These are phyloP conservation scores for Penicillium glabrum DNA, from an alignment of 2,329 filamentous ascomycete species.

Conservation along the genomic window DNA sequence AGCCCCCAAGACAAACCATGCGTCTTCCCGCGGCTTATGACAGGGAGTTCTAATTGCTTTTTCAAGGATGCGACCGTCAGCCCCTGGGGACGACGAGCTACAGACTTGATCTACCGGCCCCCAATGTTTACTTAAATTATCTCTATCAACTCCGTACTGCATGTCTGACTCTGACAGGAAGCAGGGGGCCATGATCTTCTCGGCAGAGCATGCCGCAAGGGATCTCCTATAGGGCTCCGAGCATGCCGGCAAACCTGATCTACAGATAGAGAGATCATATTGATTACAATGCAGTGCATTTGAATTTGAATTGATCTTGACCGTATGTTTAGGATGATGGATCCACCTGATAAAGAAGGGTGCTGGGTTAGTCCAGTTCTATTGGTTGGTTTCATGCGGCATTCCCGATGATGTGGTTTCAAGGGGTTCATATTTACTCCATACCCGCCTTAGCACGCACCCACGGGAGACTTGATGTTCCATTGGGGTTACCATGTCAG, in stretches of 20 bases:
- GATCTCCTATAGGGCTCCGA: slow-evolving; percentile 10
- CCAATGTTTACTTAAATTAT: neutral
- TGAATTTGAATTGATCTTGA: neutral
- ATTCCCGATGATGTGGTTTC: neutral
- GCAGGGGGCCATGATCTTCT: slow-evolving; percentile 13
- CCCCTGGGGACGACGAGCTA: neutral
- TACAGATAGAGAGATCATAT: slow-evolving; percentile 4
- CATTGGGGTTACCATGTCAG: neutral
- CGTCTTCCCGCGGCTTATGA: neutral
- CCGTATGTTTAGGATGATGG: neutral
- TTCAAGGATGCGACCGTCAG: neutral
- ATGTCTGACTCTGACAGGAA: slow-evolving; percentile 21
- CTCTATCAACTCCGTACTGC: neutral
- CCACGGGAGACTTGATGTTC: neutral
- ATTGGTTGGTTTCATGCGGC: neutral
- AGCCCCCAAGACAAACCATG: neutral
- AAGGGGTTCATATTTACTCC: neutral
- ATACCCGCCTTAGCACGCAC: neutral
- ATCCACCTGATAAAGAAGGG: neutral
- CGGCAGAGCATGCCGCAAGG: slow-evolving; percentile 8
- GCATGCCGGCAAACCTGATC: slow-evolving; percentile 4
- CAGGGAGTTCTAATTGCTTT: neutral
- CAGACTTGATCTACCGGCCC: neutral
- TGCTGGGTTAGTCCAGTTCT: neutral
- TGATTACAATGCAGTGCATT: neutral